Evolutionary conservation across 257 asterid species (phyloP), one percentile per base, ranked within the genome.

Genomic region (Rhazya stricta): DNA sequence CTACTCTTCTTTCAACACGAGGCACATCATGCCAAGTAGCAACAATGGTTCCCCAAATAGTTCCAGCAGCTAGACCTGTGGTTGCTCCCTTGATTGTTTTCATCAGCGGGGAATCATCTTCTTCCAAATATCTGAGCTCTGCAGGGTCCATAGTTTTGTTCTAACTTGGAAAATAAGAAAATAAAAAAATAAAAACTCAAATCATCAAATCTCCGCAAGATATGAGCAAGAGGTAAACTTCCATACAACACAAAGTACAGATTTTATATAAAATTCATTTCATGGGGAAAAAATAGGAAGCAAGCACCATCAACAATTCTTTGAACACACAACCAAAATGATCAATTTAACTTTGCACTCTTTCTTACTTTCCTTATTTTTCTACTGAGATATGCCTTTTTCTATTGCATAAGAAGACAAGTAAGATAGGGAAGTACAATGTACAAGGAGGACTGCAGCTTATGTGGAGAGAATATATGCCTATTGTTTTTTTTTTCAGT

Each of bases 11-110:
- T 87, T 95, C 97, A 50, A 95, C 97, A 84, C 98, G 98, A 69
- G 99, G 99, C 41, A 95, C 97, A 63, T 95, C 99, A 54, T 91
- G 88, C 99, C 98, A 95, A 13, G 97, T 92, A 51, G 99, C 99
- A 68, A 89, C 88, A 78, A 95, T 70, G 65, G 93, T 86, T 78
- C 99, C 99, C 92, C 94, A 95, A 69, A 95, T 77, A 56, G 98
- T 89, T 16, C 99, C 99, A 23, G 94, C 91, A 70, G 79, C 95
- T 10, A 92, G 80, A 60, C 99, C 99, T 1, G 85, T 6, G 77
- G 89, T 81, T 75, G 97, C 94, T 57, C 97, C 99, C 83, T 92
- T 92, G 61, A 92, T 72, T 18, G 89, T 89, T 87, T 92, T 92
- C 83, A 79, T 65, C 67, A 81, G 18, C 25, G 97, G 79, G 76